phyloP scores from a whole-genome alignment of 176 grass and related monocot species.

The Aegilops tauschii region DNA sequence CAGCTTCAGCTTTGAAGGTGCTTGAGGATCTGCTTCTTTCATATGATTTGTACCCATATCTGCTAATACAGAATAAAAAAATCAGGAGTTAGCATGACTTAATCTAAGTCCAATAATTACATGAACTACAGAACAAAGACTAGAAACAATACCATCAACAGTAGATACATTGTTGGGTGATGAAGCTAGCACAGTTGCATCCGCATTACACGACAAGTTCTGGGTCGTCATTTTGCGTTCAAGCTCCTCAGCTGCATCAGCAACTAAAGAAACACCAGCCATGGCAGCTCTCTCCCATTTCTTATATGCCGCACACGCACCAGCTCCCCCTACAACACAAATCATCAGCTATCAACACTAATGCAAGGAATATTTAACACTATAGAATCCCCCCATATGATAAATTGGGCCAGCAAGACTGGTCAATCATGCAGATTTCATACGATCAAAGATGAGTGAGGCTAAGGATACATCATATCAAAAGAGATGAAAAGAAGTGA shows the following conservation, averaged over 20 bases:
- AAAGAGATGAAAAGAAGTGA: conserved; percentile 21
- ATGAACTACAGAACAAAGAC: not conserved
- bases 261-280: conserved; percentile 97
- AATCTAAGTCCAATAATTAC: not conserved
- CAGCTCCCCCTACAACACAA: conserved; percentile 44
- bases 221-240: conserved; percentile 45
- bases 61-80: conserved; percentile 32
- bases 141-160: conserved; percentile 47
- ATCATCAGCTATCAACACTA: conserved; percentile 31
- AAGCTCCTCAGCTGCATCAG: conserved; percentile 97
- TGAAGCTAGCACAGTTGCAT: conserved; percentile 34
- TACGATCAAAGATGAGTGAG: conserved; percentile 26
- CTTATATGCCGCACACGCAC: conserved; percentile 79
- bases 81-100: conserved; percentile 2
- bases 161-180: conserved; percentile 42
- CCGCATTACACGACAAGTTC: conserved; percentile 25
- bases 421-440: not conserved
- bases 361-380: conserved; percentile 13
- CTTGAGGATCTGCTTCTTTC: conserved; percentile 52
- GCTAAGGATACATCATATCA: conserved; percentile 17
- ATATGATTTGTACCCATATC: conserved; percentile 52
- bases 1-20: conserved; percentile 80
- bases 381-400: conserved; percentile 14
- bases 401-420: conserved; percentile 2
- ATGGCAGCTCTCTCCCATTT: conserved; percentile 97